Percentiles rank a stretch among this genome's conserved stretches.
These are phyloP conservation scores for Berkeleyomyces rouxiae DNA, from an alignment of 2,329 filamentous ascomycete species.

Conservation along the genomic window DNA sequence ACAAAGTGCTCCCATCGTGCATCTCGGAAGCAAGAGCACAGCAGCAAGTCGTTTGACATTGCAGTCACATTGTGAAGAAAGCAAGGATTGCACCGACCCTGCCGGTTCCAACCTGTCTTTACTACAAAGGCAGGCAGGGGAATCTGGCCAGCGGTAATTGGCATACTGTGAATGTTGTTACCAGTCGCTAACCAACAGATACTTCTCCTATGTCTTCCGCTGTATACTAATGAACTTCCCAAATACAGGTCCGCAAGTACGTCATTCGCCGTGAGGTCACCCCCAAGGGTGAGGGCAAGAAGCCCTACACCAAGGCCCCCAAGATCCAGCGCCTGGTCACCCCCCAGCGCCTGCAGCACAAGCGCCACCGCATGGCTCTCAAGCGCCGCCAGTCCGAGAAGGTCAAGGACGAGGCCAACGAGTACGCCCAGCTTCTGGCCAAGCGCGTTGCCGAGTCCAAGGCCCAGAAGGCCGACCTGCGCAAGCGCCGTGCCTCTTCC, in stretches of 20 bases:
- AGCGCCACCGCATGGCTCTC: conserved; percentile 93
- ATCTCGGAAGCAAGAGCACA: neutral
- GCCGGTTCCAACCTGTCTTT: conserved; percentile 5
- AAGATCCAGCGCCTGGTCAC: conserved; percentile 99
- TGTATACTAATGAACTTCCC: conserved; percentile 9
- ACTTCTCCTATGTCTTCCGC: neutral
- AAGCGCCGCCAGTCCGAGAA: conserved; percentile 96
- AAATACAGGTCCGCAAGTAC: conserved; percentile 81
- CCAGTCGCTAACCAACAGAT: conserved; percentile 21
- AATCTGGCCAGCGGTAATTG: conserved; percentile 9
- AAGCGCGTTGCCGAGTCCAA: conserved; percentile 97
- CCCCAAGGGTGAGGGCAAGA: conserved; percentile 94
- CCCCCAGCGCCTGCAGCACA: conserved; percentile 99
- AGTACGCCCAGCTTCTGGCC: conserved; percentile 90
- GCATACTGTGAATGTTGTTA: conserved; percentile 12
- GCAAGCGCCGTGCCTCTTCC: conserved; percentile 93
- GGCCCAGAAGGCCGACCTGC: conserved; percentile 77
- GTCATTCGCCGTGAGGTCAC: conserved; percentile 97
- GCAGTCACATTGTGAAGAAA: neutral
- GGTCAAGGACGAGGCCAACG: conserved; percentile 96
- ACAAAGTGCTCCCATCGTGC: conserved; percentile 3
- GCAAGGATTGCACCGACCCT: neutral
- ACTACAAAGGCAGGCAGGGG: neutral
- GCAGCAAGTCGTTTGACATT: neutral
- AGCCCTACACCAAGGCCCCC: conserved; percentile 98